These are phyloP conservation scores for Podila clonocystis DNA, from an alignment of 192 early-diverging fungal genomes.

Conservation along the genomic window DNA sequence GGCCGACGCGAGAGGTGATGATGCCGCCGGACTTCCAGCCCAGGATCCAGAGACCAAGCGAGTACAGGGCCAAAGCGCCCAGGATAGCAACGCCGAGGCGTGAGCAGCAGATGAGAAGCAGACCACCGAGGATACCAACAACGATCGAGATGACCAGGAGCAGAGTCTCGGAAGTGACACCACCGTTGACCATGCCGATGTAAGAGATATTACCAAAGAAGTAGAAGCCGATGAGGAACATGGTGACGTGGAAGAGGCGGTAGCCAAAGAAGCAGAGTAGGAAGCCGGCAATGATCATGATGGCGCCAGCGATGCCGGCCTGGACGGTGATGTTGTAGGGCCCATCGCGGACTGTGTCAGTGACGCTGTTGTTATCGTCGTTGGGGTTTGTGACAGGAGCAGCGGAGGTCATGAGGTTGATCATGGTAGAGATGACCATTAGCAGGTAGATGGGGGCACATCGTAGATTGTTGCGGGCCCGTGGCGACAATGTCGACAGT, in stretches of 20 bases:
- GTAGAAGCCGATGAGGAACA: conserved; percentile 59
- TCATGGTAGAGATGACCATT: conserved; percentile 21
- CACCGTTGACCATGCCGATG: conserved; percentile 58
- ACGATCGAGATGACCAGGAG: conserved; percentile 48
- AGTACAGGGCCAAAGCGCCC: conserved; percentile 49
- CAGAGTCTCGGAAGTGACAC: conserved; percentile 43
- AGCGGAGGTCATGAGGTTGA: conserved; percentile 37
- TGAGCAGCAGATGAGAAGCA: conserved; percentile 43
- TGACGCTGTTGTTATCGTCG: background rate
- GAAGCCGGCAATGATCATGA: conserved; percentile 54
- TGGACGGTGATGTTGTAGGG: conserved; percentile 50
- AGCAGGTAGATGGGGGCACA: conserved; percentile 27
- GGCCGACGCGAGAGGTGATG: conserved; percentile 40
- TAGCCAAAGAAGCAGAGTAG: conserved; percentile 61
- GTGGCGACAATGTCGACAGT: conserved; percentile 1
- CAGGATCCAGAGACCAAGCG: conserved; percentile 55
- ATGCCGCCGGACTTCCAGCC: conserved; percentile 50
- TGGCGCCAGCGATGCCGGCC: conserved; percentile 53
- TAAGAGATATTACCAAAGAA: conserved; percentile 61
- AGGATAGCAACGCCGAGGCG: conserved; percentile 51
- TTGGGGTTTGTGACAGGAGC: conserved; percentile 13
- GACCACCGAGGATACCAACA: conserved; percentile 41
- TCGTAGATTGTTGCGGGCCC: conserved; percentile 13
- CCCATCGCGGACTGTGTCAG: background rate
- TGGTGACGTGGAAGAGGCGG: conserved; percentile 57